phyloP scores from a whole-genome alignment of 2,329 filamentous ascomycete species.

The Colletotrichum sp. region DNA sequence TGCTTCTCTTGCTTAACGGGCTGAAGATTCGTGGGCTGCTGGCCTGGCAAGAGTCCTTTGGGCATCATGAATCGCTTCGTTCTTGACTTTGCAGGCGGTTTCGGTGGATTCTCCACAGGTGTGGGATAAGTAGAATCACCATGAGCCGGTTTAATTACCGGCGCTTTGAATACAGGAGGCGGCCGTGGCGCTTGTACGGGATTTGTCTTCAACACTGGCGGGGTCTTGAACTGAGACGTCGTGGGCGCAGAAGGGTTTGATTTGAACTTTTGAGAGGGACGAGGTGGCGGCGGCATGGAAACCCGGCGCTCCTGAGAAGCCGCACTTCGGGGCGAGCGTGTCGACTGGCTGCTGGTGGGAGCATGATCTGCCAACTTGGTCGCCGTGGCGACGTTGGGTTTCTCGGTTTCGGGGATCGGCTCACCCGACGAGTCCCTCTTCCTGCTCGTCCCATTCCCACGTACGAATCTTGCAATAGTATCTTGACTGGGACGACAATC shows the following conservation, averaged over 20 bases:
- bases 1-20: neutral
- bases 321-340: neutral
- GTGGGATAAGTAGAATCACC: neutral
- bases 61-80: constrained; percentile 20
- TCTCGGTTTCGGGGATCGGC: neutral
- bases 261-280: neutral
- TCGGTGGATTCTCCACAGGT: neutral
- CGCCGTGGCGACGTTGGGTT: neutral
- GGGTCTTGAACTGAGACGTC: neutral
- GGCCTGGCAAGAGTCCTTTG: neutral
- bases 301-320: neutral
- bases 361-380: neutral
- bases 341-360: neutral
- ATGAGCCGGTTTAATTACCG: neutral
- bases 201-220: neutral
- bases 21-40: neutral
- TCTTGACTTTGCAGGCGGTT: neutral
- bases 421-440: constrained; percentile 29
- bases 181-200: neutral
- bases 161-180: neutral
- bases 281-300: neutral
- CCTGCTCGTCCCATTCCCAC: constrained; percentile 34
- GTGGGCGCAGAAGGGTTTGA: neutral
- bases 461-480: constrained; percentile 59
- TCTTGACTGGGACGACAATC: constrained; percentile 62